These are phyloP conservation scores for Psilocybe tampanensis DNA, from an alignment of 768 basidiomycete genomes.

Conservation along the genomic window DNA sequence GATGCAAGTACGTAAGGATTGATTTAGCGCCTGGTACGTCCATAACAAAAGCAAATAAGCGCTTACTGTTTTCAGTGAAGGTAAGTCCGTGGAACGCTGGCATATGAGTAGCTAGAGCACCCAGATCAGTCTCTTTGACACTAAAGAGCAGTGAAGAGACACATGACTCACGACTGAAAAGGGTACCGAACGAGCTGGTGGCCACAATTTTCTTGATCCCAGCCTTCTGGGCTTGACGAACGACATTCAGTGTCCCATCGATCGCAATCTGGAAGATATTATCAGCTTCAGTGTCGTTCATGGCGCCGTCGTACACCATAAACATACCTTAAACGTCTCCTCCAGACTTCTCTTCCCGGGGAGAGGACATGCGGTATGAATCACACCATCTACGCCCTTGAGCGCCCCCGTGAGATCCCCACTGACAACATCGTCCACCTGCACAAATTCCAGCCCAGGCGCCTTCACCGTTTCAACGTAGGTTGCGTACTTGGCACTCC, in stretches of 20 bases:
- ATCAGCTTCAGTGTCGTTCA: background rate
- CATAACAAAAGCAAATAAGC: background rate
- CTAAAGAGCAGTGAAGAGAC: background rate
- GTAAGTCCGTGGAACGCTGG: slow-evolving; percentile 19
- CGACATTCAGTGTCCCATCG: slow-evolving; percentile 42
- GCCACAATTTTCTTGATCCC: slow-evolving; percentile 38
- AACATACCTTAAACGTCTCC: slow-evolving; percentile 26
- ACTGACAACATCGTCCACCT: slow-evolving; percentile 32
- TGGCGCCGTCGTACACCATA: background rate
- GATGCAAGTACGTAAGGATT: background rate
- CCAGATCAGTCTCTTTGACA: too few relatives aligned
- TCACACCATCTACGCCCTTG: slow-evolving; percentile 49
- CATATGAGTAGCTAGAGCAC: slow-evolving; percentile 13
- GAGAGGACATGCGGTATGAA: slow-evolving; percentile 45
- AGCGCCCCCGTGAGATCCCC: slow-evolving; percentile 50
- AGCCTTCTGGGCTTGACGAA: slow-evolving; percentile 38
- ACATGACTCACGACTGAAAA: slow-evolving; percentile 29
- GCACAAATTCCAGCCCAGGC: slow-evolving; percentile 30
- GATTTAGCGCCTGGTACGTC: background rate
- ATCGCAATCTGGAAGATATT: slow-evolving; percentile 31
- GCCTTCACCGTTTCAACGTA: slow-evolving; percentile 21
- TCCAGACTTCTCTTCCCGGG: slow-evolving; percentile 27
- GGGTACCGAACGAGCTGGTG: slow-evolving; percentile 34
- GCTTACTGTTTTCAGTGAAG: slow-evolving; percentile 15
- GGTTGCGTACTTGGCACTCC: slow-evolving; percentile 31